phyloP scores from a whole-genome alignment of 345 rosid genomes.

The Ceriops zippeliana region DNA sequence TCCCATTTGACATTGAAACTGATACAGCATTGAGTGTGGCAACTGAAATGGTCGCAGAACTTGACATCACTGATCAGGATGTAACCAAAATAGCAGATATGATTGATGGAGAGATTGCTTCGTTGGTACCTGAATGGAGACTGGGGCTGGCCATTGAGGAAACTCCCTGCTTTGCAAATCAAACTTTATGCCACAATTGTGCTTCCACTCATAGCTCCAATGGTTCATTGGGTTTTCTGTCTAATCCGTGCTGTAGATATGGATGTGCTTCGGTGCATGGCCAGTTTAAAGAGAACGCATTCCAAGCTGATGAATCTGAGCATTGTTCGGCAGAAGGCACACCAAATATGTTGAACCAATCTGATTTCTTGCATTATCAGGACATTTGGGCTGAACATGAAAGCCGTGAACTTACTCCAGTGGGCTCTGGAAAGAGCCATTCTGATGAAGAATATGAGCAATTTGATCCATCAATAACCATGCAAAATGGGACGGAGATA shows the following conservation, averaged over 20 bases:
- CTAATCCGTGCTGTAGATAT: slow-evolving; percentile 45
- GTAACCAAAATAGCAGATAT: slow-evolving; percentile 77
- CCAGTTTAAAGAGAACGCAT: slow-evolving; percentile 75
- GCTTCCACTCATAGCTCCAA: slow-evolving; percentile 65
- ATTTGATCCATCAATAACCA: slow-evolving; percentile 24
- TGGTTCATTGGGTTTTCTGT: slow-evolving; percentile 55
- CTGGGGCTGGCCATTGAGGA: slow-evolving; percentile 67
- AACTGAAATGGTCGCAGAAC: slow-evolving; percentile 91
- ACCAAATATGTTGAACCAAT: slow-evolving; percentile 23
- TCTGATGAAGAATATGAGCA: slow-evolving; percentile 57
- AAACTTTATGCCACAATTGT: slow-evolving; percentile 56
- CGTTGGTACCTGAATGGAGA: slow-evolving; percentile 76
- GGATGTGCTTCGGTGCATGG: slow-evolving; percentile 81
- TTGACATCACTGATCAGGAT: slow-evolving; percentile 78
- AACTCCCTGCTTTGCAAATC: slow-evolving; percentile 51
- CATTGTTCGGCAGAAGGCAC: slow-evolving; percentile 31
- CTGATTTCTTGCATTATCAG: slow-evolving; percentile 31
- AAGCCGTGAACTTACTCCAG: slow-evolving; percentile 66
- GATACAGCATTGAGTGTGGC: slow-evolving; percentile 91
- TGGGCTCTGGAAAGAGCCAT: slow-evolving; percentile 47
- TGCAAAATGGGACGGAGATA: slow-evolving; percentile 17
- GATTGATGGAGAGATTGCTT: slow-evolving; percentile 82
- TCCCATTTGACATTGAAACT: slow-evolving; percentile 65
- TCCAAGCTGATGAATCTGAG: slow-evolving; percentile 47
- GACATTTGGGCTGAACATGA: slow-evolving; percentile 72